Evolutionary conservation across 805 yeast species (phyloP).

Genomic region (Kuraishia ogatae): DNA sequence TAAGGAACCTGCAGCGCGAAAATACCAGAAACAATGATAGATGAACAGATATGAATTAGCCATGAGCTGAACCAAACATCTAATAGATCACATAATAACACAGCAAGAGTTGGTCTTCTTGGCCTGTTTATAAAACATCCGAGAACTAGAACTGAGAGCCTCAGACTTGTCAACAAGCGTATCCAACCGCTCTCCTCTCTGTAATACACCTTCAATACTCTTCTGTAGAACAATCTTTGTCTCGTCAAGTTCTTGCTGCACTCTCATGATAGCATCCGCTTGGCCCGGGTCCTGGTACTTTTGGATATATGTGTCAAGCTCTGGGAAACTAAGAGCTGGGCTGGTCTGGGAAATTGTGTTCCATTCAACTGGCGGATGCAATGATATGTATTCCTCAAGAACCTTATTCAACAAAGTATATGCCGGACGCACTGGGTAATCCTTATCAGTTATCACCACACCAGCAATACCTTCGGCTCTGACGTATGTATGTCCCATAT

Average conservation of each 20-base stretch:
- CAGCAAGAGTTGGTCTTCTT: conserved; percentile 92
- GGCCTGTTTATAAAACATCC: conserved; percentile 96
- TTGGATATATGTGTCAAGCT: conserved; percentile 58
- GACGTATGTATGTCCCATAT: conserved; percentile 86
- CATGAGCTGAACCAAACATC: neutral
- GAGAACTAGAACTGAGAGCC: conserved; percentile 78
- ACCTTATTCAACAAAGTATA: conserved; percentile 86
- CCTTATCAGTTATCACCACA: conserved; percentile 87
- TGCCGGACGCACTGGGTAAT: conserved; percentile 95
- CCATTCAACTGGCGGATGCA: conserved; percentile 77
- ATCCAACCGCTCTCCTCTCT: conserved; percentile 94
- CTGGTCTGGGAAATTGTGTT: conserved; percentile 33
- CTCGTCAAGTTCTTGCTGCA: conserved; percentile 95
- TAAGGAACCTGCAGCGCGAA: neutral
- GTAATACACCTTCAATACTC: conserved; percentile 88
- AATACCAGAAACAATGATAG: neutral
- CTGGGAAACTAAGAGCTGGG: conserved; percentile 41
- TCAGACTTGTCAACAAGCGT: conserved; percentile 92
- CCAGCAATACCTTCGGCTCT: conserved; percentile 89
- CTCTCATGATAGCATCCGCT: conserved; percentile 95
- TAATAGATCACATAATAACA: conserved; percentile 43
- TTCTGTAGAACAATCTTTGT: conserved; percentile 94
- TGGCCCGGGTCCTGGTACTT: conserved; percentile 95
- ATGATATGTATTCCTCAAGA: conserved; percentile 80
- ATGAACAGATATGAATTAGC: neutral